Percentiles rank a stretch among this genome's conserved stretches.
Conservation (phyloP, 768 basidiomycete species). For the Strobilomyces dryophilus region DNA sequence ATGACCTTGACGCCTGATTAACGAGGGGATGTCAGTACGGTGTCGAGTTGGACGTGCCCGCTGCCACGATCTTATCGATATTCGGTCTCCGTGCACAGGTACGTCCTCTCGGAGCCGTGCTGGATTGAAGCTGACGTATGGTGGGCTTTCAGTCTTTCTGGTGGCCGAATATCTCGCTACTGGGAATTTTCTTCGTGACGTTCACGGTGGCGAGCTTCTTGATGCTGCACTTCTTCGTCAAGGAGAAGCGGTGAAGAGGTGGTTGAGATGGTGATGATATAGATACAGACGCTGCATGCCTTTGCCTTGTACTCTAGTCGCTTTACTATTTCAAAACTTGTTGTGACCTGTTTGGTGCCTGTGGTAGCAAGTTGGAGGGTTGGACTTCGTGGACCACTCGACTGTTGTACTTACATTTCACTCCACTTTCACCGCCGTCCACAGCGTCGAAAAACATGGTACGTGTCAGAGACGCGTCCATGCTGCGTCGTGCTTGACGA, state of each 20-base stretch:
- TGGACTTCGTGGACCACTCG: conserved; percentile 3
- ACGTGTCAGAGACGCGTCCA: conserved; percentile 14
- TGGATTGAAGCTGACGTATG: conserved; percentile 6
- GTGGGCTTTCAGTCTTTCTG: conserved; percentile 73
- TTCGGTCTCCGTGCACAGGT: conserved; percentile 91
- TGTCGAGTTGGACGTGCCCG: conserved; percentile 93
- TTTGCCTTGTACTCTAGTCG: neutral
- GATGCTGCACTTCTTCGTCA: conserved; percentile 83
- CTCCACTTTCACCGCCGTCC: neutral
- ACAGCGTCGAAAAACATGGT: conserved; percentile 22
- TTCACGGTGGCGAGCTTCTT: conserved; percentile 78
- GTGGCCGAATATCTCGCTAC: conserved; percentile 92
- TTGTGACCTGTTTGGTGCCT: conserved; percentile 21
- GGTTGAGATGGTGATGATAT: conserved; percentile 1
- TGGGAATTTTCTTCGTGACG: conserved; percentile 80
- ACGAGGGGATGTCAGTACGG: conserved; percentile 66
- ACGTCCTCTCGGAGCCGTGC: conserved; percentile 9
- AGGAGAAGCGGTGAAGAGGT: conserved; percentile 51
- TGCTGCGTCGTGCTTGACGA: conserved; percentile 1
- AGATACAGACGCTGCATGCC: neutral
- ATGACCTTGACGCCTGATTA: neutral
- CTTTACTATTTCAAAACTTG: neutral
- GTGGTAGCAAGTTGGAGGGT: conserved; percentile 10
- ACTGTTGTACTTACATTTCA: conserved; percentile 8
- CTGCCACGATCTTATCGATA: conserved; percentile 89